phyloP scores from a whole-genome alignment of 257 asterid species.

The Verbena officinalis region DNA sequence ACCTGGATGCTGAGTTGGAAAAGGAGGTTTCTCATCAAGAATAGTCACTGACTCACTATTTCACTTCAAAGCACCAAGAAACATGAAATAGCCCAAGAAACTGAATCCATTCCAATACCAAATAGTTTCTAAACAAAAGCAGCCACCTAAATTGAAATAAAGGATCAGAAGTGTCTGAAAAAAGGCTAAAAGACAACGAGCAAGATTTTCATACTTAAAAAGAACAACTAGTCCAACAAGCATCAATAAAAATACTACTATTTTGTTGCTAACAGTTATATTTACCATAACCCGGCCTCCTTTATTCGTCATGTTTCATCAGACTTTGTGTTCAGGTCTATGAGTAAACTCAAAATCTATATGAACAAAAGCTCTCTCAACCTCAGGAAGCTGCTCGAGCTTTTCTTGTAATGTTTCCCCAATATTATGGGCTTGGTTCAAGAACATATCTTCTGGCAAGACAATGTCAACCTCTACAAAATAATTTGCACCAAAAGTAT shows the following conservation, averaged over 20 bases:
- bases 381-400: constrained; percentile 34
- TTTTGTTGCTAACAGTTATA: too few relatives aligned
- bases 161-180: background rate
- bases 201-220: background rate
- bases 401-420: constrained; percentile 42
- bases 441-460: constrained; percentile 28
- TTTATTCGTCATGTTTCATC: constrained; percentile 10
- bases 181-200: background rate
- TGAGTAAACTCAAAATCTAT: constrained; percentile 40
- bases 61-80: too few relatives aligned
- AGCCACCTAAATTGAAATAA: too few relatives aligned
- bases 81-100: too few relatives aligned
- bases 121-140: too few relatives aligned
- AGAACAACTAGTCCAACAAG: background rate
- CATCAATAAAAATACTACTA: too few relatives aligned
- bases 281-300: background rate
- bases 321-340: constrained; percentile 34
- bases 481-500: constrained; percentile 40
- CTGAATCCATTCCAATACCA: too few relatives aligned
- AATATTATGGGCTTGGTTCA: constrained; percentile 22
- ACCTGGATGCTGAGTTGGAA: too few relatives aligned
- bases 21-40: too few relatives aligned
- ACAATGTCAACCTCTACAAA: constrained; percentile 43
- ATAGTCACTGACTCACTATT: too few relatives aligned
- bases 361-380: constrained; percentile 45